A percentile compares a stretch with the other conserved stretches of the same genome.
Evolutionary conservation across 352 stramenopile genomes (phyloP).

Genomic region (Thalassiosira mediterranea): DNA sequence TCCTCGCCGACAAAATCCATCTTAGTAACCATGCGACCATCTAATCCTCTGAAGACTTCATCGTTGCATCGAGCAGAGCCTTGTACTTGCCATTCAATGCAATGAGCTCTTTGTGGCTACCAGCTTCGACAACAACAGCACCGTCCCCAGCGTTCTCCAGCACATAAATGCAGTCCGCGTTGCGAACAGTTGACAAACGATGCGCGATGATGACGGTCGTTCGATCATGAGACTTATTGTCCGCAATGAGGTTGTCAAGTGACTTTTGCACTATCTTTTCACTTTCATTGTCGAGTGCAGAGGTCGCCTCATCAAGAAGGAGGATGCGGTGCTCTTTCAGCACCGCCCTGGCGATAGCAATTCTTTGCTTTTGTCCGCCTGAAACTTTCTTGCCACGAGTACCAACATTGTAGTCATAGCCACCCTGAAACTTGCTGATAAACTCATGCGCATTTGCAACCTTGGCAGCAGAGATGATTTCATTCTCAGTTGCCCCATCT

Average conservation of each 20-base stretch:
- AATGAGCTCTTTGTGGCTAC: conserved; percentile 88
- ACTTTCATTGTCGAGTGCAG: conserved; percentile 77
- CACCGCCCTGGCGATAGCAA: conserved; percentile 87
- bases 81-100: conserved; percentile 24
- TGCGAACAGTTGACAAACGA: conserved; percentile 88
- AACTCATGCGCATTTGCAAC: conserved; percentile 86
- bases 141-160: conserved; percentile 66
- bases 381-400: conserved; percentile 80
- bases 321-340: conserved; percentile 74
- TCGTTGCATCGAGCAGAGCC: conserved; percentile 12
- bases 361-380: conserved; percentile 91
- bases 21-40: too few species aligned
- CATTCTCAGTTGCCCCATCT: conserved; percentile 73
- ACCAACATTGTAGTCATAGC: conserved; percentile 86
- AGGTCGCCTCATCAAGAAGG: conserved; percentile 87
- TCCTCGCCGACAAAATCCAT: too few species aligned
- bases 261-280: conserved; percentile 82
- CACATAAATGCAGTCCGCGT: conserved; percentile 86
- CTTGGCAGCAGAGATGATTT: conserved; percentile 76
- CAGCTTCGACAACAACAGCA: conserved; percentile 85
- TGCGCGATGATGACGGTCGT: conserved; percentile 86
- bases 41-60: conserved; percentile 2
- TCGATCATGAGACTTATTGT: conserved; percentile 69
- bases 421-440: conserved; percentile 85
- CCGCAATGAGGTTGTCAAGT: conserved; percentile 79